phyloP scores from a whole-genome alignment of 2,329 filamentous ascomycete species.

The Dryadomyces quercivorus region DNA sequence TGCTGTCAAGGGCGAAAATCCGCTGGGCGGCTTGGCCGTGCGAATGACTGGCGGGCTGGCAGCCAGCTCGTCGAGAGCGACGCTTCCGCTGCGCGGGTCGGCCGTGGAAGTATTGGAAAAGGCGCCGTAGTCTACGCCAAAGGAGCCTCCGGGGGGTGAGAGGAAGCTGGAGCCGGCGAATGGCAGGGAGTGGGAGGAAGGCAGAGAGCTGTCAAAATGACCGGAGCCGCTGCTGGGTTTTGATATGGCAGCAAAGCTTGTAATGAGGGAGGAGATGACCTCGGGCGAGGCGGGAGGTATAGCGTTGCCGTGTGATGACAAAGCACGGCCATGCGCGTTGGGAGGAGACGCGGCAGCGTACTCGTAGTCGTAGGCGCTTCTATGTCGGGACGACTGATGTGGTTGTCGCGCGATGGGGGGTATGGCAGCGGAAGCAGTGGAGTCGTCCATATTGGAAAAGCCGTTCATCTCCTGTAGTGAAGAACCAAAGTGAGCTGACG shows the following conservation, averaged over 20 bases:
- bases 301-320: slow-evolving; percentile 11
- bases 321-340: neutral
- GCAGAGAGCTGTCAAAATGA: slow-evolving; percentile 49
- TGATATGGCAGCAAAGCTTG: slow-evolving; percentile 55
- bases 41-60: slow-evolving; percentile 61
- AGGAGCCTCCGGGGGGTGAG: slow-evolving; percentile 34
- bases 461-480: neutral
- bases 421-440: slow-evolving; percentile 8
- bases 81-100: slow-evolving; percentile 32
- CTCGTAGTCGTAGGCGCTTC: slow-evolving; percentile 10
- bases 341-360: neutral
- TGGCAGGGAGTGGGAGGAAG: slow-evolving; percentile 20
- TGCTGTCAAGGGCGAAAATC: slow-evolving; percentile 59
- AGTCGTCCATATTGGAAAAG: slow-evolving; percentile 10
- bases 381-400: slow-evolving; percentile 20
- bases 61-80: slow-evolving; percentile 46
- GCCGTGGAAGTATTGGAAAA: slow-evolving; percentile 41
- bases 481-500: neutral
- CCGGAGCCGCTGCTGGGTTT: slow-evolving; percentile 47
- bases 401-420: slow-evolving; percentile 19
- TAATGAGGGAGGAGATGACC: slow-evolving; percentile 59
- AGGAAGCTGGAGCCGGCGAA: slow-evolving; percentile 16
- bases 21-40: slow-evolving; percentile 71
- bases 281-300: slow-evolving; percentile 33
- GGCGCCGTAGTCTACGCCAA: slow-evolving; percentile 63